Base-by-base conservation (phyloP, 495 filamentous ascomycete species). In the Cudoniella acicularis region DNA sequence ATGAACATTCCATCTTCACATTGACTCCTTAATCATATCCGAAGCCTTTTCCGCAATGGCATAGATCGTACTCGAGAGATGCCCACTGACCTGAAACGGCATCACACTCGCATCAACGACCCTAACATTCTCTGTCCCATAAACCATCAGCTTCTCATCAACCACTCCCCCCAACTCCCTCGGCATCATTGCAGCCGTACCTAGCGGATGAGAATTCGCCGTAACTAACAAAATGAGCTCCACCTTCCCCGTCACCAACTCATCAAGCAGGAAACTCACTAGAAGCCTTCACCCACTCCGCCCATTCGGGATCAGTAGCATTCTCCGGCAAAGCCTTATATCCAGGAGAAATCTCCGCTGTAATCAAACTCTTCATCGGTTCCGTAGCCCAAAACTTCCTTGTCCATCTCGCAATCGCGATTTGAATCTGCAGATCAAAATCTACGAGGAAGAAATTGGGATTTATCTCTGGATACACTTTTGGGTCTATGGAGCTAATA, bases 11-110 rank as follows among this genome's bases (percentile, higher is more conserved):
- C n/a, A n/a, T n/a, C n/a, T n/a, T n/a, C n/a, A n/a, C n/a, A n/a
- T n/a, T n/a, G n/a, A n/a, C n/a, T 41, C 67, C 63, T 62, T 68
- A 30, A 83, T 77, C 27, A 81, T 47, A 64, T 79, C 75, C 17
- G 79, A 77, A 2, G 69, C 82, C 62, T 77, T 81, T 69, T 85
- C 82, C 6, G 75, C 80, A 63, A 83, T 71, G 8, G 78, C 79
- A 68, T 82, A 85, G 2, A 83, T 76, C 4, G 75, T 77, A 11
- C 69, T 72, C 47, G 77, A 67, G 43, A 78, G 64, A 66, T 85
- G 78, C 3, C 74, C 77, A 46, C 74, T 73, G n/a, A 78, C 69
- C 57, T 75, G 72, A 23, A 77, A 62, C 13, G 81, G 79, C 54
- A 84, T 73, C 2, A 84, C 65, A 52, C 77, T 79, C 0, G 81